Conservation (phyloP, 1,139 yeast species). For the Casaregolazyma lundiana region DNA sequence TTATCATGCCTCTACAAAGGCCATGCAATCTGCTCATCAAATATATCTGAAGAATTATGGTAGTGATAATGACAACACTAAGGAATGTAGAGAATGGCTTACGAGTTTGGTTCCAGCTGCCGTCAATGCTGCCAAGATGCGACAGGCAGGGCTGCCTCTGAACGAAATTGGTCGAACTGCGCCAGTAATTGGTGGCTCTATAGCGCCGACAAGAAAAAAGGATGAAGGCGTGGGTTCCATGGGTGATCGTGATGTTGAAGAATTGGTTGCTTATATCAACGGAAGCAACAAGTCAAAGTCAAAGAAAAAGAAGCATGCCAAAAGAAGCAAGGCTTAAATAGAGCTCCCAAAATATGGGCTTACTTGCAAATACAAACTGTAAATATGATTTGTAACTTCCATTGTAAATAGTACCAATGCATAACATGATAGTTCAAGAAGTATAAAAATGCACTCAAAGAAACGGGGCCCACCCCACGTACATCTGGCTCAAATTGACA, state of each 20-base stretch:
- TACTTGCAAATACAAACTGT: no score
- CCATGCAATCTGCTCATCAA: constrained; percentile 48
- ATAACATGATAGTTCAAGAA: constrained; percentile 9
- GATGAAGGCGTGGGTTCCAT: constrained; percentile 10
- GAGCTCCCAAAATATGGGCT: no score
- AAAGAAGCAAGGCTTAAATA: constrained; percentile 10
- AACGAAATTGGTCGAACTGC: constrained; percentile 8
- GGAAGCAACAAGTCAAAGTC: constrained; percentile 22
- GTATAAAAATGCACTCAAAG: constrained; percentile 34
- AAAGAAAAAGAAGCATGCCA: constrained; percentile 14
- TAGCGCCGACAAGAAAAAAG: neutral
- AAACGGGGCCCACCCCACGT: constrained; percentile 91
- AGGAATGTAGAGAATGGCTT: constrained; percentile 61
- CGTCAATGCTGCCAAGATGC: constrained; percentile 28
- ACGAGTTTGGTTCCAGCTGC: constrained; percentile 41
- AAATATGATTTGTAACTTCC: neutral
- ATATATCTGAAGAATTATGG: constrained; percentile 57
- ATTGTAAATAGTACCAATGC: constrained; percentile 12
- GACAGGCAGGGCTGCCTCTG: constrained; percentile 12
- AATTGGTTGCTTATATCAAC: constrained; percentile 33
- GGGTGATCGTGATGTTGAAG: constrained; percentile 31
- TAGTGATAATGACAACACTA: constrained; percentile 56
- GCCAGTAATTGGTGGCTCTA: no score
- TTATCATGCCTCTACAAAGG: constrained; percentile 50
- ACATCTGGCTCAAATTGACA: constrained; percentile 77